These are phyloP conservation scores for Chenopodium album DNA, from an alignment of 148 eudicot genomes.

Conservation along the genomic window DNA sequence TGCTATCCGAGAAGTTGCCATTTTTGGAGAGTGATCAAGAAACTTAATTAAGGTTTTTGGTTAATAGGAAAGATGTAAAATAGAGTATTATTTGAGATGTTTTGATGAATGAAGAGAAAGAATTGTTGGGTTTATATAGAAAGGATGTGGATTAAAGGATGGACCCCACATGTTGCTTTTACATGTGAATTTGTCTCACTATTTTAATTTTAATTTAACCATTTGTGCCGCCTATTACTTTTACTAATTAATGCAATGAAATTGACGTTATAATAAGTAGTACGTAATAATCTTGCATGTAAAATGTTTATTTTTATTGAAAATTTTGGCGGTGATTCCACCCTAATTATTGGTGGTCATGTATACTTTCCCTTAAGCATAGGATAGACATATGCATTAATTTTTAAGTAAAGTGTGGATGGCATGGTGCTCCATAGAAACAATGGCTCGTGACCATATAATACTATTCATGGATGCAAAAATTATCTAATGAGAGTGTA, in stretches of 20 bases:
- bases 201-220: background rate
- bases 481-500: too few species aligned
- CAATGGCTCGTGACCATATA: too few species aligned
- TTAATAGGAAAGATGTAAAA: background rate
- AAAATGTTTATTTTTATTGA: too few species aligned
- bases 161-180: background rate
- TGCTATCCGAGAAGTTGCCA: constrained; percentile 18
- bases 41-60: too few species aligned
- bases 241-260: background rate
- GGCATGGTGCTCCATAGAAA: too few species aligned
- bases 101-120: background rate
- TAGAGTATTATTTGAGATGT: background rate
- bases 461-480: too few species aligned
- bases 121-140: background rate
- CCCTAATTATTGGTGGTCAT: too few species aligned
- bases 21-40: background rate
- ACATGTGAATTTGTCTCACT: background rate
- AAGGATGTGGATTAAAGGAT: background rate
- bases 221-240: constrained; percentile 16
- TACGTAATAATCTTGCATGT: too few species aligned
- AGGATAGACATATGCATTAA: too few species aligned
- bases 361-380: too few species aligned
- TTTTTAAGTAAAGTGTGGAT: too few species aligned
- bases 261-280: background rate
- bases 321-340: too few species aligned